These are phyloP conservation scores for Lepraria neglecta DNA, from an alignment of 495 filamentous ascomycete genomes.

Conservation along the genomic window DNA sequence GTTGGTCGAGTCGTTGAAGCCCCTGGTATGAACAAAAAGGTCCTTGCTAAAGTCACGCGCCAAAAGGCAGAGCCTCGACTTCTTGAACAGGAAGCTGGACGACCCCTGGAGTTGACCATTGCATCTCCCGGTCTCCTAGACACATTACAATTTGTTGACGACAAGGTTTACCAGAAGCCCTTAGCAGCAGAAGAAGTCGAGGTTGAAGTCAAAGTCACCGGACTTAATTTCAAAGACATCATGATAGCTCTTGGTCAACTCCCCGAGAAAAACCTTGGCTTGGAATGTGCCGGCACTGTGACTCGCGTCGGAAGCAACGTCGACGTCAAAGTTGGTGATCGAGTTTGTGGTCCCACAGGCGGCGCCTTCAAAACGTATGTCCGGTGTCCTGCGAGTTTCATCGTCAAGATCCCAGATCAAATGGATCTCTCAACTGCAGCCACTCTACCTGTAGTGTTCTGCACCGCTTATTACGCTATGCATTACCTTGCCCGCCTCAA, in stretches of 20 bases:
- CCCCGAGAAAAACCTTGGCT: conserved; percentile 36
- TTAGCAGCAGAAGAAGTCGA: conserved; percentile 6
- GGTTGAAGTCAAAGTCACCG: conserved; percentile 9
- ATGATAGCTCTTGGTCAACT: conserved; percentile 35
- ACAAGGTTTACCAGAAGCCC: background rate
- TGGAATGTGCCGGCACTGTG: conserved; percentile 50
- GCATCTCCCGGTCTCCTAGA: conserved; percentile 15
- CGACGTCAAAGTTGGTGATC: too few species aligned
- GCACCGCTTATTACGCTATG: conserved; percentile 49
- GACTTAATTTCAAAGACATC: conserved; percentile 37
- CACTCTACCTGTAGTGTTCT: conserved; percentile 45
- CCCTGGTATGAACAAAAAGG: background rate
- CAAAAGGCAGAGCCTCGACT: background rate
- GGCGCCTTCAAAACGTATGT: too few species aligned
- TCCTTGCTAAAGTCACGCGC: too few species aligned
- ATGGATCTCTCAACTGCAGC: conserved; percentile 44
- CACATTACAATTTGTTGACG: conserved; percentile 13
- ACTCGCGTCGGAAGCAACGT: too few species aligned
- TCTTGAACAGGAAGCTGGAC: background rate
- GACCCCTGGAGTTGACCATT: conserved; percentile 6
- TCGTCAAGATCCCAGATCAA: too few species aligned
- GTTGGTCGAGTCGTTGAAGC: too few species aligned
- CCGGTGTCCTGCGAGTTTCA: too few species aligned
- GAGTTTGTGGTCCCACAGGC: too few species aligned
- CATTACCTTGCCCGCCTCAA: conserved; percentile 21